These are phyloP conservation scores for Saitozyma sp. DNA, from an alignment of 768 basidiomycete species.

Conservation along the genomic window DNA sequence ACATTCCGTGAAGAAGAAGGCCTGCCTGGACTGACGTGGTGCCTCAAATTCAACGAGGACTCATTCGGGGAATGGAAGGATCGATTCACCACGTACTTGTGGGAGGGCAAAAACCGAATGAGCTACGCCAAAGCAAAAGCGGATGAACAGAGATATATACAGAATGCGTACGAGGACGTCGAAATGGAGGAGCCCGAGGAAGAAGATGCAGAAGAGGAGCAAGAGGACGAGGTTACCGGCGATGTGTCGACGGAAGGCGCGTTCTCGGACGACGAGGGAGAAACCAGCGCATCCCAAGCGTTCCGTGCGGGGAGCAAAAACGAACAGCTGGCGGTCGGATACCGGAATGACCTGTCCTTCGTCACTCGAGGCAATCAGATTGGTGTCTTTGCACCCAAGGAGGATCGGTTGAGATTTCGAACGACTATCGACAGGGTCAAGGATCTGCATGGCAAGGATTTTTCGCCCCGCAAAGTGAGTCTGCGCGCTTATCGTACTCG, in stretches of 20 bases:
- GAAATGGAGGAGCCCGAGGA: conserved; percentile 79
- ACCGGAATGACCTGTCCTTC: conserved; percentile 91
- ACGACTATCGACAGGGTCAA: conserved; percentile 82
- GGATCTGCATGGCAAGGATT: conserved; percentile 73
- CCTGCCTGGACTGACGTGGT: conserved; percentile 66
- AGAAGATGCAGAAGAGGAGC: conserved; percentile 61
- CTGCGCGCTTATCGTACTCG: not conserved
- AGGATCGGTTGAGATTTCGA: conserved; percentile 73
- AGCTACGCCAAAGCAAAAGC: conserved; percentile 68
- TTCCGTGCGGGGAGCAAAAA: conserved; percentile 66
- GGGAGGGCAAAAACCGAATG: conserved; percentile 74
- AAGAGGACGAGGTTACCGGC: conserved; percentile 52
- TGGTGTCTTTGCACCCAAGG: conserved; percentile 79
- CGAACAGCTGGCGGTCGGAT: conserved; percentile 86
- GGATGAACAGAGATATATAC: conserved; percentile 84
- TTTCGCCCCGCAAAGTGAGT: conserved; percentile 67
- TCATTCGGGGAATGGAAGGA: conserved; percentile 64
- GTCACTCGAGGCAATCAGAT: conserved; percentile 90
- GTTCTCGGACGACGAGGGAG: conserved; percentile 54
- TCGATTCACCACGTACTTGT: conserved; percentile 69
- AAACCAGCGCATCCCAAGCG: conserved; percentile 32
- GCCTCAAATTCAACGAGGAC: conserved; percentile 68
- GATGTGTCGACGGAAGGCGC: conserved; percentile 50
- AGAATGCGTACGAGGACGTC: conserved; percentile 71
- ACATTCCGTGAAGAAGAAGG: conserved; percentile 67